These are phyloP conservation scores for Collybia nuda DNA, from an alignment of 768 basidiomycete species.

Conservation along the genomic window DNA sequence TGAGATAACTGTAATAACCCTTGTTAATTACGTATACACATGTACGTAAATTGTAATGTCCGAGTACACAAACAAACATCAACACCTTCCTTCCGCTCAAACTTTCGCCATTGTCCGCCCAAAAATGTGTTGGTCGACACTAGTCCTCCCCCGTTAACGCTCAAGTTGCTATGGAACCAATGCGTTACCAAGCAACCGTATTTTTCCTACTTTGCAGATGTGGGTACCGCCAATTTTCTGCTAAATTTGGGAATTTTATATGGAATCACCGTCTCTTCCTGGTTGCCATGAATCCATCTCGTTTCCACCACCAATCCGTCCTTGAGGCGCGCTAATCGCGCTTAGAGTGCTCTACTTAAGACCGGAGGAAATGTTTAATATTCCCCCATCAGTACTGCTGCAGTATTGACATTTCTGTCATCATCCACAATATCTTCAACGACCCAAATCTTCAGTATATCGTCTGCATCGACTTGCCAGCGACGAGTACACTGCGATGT, in stretches of 20 bases:
- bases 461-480: constrained; percentile 18
- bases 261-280: constrained; percentile 2
- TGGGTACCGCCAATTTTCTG: constrained; percentile 1
- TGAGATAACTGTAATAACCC: no score
- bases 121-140: no score
- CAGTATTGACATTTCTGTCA: constrained; percentile 7
- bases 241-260: constrained; percentile 9
- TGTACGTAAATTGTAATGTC: no score
- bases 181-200: constrained; percentile 7
- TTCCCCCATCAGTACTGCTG: constrained; percentile 6
- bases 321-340: constrained; percentile 2
- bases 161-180: constrained; percentile 3
- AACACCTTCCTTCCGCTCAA: no score
- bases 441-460: constrained; percentile 7
- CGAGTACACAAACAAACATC: neutral
- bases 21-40: no score
- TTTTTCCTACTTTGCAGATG: constrained; percentile 6
- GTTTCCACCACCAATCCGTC: constrained; percentile 5
- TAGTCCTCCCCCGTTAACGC: no score
- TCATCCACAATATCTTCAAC: constrained; percentile 2
- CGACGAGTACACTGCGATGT: constrained; percentile 21
- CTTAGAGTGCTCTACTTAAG: constrained; percentile 11
- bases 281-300: constrained; percentile 4
- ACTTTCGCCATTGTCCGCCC: no score
- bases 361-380: neutral